Conservation (phyloP, 805 yeast species). For the Lachancea meyersii region DNA sequence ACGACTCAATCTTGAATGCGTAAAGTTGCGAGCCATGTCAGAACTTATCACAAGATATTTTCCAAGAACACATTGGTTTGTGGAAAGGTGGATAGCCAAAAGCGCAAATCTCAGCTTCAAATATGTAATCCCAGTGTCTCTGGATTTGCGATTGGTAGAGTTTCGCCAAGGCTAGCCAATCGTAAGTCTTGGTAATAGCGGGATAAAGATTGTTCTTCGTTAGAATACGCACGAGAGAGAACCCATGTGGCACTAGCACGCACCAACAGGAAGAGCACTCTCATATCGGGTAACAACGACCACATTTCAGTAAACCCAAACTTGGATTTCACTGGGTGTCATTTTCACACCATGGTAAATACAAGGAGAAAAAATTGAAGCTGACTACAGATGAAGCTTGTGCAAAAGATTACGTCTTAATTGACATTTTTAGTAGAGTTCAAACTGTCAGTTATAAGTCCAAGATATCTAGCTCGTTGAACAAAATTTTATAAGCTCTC, state of each 20-base stretch:
- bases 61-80: neutral
- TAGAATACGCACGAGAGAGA: neutral
- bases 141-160: constrained; percentile 1
- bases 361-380: too few relatives aligned
- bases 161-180: constrained; percentile 3
- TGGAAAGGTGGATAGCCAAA: neutral
- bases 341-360: too few relatives aligned
- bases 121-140: neutral
- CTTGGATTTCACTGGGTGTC: too few relatives aligned
- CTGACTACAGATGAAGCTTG: too few relatives aligned
- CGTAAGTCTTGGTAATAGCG: constrained; percentile 6
- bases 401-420: too few relatives aligned
- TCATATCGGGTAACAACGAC: too few relatives aligned
- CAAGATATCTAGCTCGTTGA: too few relatives aligned
- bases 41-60: too few relatives aligned
- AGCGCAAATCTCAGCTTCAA: neutral
- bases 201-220: neutral
- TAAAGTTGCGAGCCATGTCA: neutral
- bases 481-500: too few relatives aligned
- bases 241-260: constrained; percentile 5
- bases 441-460: too few relatives aligned
- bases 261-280: constrained; percentile 6
- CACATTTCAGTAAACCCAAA: too few relatives aligned
- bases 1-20: constrained; percentile 5
- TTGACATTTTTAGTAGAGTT: too few relatives aligned